Evolutionary conservation across 345 rosid species (phyloP).

Genomic region (Brassica juncea): DNA sequence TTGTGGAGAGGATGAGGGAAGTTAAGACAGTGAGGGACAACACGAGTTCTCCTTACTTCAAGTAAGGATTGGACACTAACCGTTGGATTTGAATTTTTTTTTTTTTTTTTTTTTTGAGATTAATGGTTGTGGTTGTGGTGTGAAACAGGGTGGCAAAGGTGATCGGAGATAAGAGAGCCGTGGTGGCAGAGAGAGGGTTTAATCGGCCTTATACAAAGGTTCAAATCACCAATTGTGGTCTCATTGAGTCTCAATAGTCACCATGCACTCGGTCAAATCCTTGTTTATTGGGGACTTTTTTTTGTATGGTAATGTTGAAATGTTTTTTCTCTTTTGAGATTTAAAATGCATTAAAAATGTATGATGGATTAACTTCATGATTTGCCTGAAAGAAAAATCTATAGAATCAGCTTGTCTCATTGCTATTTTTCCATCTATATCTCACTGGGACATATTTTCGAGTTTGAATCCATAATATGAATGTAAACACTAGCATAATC

Average conservation of each 20-base stretch:
- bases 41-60: constrained; percentile 83
- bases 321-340: neutral
- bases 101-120: neutral
- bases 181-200: constrained; percentile 89
- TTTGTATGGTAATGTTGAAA: neutral
- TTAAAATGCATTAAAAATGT: neutral
- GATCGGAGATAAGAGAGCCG: constrained; percentile 87
- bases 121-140: constrained; percentile 11
- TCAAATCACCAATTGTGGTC: constrained; percentile 69
- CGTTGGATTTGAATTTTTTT: constrained; percentile 14
- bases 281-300: neutral
- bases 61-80: constrained; percentile 40
- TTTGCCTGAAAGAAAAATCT: neutral
- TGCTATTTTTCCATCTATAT: neutral
- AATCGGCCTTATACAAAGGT: constrained; percentile 88
- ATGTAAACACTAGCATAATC: neutral
- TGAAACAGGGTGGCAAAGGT: constrained; percentile 73
- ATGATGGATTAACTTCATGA: neutral
- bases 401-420: neutral
- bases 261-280: neutral
- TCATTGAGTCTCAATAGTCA: constrained; percentile 45
- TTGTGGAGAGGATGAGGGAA: constrained; percentile 59
- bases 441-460: neutral
- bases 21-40: constrained; percentile 85
- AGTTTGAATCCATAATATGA: neutral